Conservation (phyloP, 495 filamentous ascomycete species). For the Aspergillus olivimuriae region DNA sequence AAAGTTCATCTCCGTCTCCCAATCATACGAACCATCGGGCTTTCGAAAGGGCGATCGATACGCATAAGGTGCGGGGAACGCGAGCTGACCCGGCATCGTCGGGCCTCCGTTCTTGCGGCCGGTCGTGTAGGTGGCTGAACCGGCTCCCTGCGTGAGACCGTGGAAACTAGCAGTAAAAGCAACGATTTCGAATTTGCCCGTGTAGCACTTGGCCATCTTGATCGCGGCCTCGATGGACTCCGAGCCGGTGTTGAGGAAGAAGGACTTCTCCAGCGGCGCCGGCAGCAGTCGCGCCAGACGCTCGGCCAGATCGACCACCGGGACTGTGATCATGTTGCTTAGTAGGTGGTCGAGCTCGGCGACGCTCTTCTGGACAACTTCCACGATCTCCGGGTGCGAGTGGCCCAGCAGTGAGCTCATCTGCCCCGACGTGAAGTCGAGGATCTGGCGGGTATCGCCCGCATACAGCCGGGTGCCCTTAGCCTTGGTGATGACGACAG, state of each 20-base stretch:
- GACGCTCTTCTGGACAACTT: conserved; percentile 36
- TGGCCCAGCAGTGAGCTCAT: conserved; percentile 54
- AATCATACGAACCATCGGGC: conserved; percentile 49
- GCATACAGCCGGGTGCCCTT: conserved; percentile 26
- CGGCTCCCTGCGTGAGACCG: conserved; percentile 41
- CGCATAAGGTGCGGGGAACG: conserved; percentile 46
- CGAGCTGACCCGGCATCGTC: conserved; percentile 30
- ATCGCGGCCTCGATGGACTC: conserved; percentile 51
- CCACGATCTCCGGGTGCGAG: conserved; percentile 49
- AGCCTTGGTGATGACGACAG: conserved; percentile 23
- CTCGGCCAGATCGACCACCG: conserved; percentile 42
- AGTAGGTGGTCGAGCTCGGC: conserved; percentile 47
- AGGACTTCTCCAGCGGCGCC: conserved; percentile 41
- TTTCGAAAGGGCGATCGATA: conserved; percentile 47
- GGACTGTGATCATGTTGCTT: conserved; percentile 47
- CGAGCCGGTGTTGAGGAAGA: conserved; percentile 50
- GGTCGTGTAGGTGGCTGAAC: conserved; percentile 40
- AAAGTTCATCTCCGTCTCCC: conserved; percentile 49
- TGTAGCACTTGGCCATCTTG: conserved; percentile 50
- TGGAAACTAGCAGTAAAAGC: conserved; percentile 48
- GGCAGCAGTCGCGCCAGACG: conserved; percentile 40
- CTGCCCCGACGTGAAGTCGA: conserved; percentile 52
- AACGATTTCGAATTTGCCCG: conserved; percentile 52
- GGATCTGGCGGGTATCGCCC: conserved; percentile 26
- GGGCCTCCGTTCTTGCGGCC: conserved; percentile 37